Evolutionary conservation across 2,329 filamentous ascomycete species (phyloP).

Genomic region (Hymenoscyphus albidus): DNA sequence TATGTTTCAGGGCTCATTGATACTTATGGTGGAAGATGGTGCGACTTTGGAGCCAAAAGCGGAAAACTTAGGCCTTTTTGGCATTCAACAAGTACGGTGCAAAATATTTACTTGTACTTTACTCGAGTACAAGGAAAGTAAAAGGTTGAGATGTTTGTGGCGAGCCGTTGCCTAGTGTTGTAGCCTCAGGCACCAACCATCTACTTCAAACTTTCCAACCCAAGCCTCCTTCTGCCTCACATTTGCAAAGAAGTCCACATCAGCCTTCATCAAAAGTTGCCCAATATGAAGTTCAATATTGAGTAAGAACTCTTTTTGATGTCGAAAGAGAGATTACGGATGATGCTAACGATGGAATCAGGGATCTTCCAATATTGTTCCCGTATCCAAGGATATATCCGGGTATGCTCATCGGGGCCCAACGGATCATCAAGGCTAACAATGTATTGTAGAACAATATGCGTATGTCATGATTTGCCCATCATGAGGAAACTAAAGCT

Average conservation of each 20-base stretch:
- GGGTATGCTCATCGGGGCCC: conserved; percentile 30
- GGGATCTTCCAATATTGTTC: conserved; percentile 66
- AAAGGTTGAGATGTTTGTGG: too few species aligned
- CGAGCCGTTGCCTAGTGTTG: not conserved
- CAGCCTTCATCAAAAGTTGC: not conserved
- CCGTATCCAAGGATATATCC: conserved; percentile 74
- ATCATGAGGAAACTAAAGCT: conserved; percentile 8
- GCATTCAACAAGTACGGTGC: too few species aligned
- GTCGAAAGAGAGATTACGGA: not conserved
- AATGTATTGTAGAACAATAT: conserved; percentile 64
- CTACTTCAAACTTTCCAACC: not conserved
- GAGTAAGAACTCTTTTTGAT: conserved; percentile 46
- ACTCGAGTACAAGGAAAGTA: too few species aligned
- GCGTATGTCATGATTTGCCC: conserved; percentile 39
- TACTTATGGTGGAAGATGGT: too few species aligned
- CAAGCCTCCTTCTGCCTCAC: not conserved
- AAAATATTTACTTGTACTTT: too few species aligned
- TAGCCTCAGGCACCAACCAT: not conserved
- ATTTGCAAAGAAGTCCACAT: conserved; percentile 1
- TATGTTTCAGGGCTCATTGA: too few species aligned
- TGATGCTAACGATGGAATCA: conserved; percentile 32
- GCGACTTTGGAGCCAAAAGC: too few species aligned
- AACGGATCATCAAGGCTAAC: conserved; percentile 19
- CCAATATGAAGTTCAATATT: conserved; percentile 74
- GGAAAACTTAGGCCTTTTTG: too few species aligned